Evolutionary conservation across 2,329 filamentous ascomycete genomes (phyloP), one percentile per base, ranked within the genome.

Genomic region (Zarea fungicola): DNA sequence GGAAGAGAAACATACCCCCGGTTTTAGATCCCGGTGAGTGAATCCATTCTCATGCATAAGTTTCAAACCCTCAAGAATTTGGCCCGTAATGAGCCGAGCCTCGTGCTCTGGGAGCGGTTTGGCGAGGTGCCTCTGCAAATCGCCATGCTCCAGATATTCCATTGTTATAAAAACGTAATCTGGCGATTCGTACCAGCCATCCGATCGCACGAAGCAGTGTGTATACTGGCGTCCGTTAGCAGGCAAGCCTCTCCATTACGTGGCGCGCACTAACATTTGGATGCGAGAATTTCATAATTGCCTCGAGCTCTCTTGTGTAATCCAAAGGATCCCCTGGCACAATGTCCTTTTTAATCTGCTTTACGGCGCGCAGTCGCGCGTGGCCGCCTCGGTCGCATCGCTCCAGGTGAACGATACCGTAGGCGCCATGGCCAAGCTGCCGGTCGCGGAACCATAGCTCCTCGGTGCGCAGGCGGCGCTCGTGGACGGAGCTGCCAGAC

Each of bases 11-110:
- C 35, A 14, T 43, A 52, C 51, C 16, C 35, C 52, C 2, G 50
- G 54, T 25, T 56, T 57, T 1, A 58, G 35, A 23, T 57, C 56
- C 19, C 55, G 50, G 34, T 58, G 56, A 21, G 50, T 52, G 26
- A 57, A 56, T 5, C 50, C 49, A 9, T 48, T 55, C 5, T 42
- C 42, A 19, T 57, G 56, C 55, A 58, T 57, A 18, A 50, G 52
- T 5, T 19, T 28, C 16, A 58, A 31, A 2, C 51, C 56, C 26
- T 53, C 52, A 8, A 55, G 29, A 7, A 58, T 34, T 22, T 54
- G 52, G 14, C 16, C 28, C 3, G 51, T 31, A 34, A 57, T 47
- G 16, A 48, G 32, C 25, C 45, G 47, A 6, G 40, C 48, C 18
- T 54, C 29, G 7, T 19, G 28, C 31, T 47, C 55, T 3, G 48